These are phyloP conservation scores for Pyrus betulifolia DNA, from an alignment of 306 rosid genomes.

Conservation along the genomic window DNA sequence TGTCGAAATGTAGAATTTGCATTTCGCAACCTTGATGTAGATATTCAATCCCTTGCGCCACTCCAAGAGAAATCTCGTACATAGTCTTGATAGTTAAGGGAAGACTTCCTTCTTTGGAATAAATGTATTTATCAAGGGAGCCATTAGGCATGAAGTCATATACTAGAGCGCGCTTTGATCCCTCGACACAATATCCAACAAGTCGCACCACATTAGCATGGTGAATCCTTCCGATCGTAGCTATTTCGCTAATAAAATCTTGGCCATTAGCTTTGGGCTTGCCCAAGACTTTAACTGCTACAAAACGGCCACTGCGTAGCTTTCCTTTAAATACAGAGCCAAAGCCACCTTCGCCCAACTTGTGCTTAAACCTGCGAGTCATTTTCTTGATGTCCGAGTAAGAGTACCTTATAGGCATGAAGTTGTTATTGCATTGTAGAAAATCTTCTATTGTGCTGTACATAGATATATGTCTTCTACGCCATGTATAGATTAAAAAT, in stretches of 20 bases:
- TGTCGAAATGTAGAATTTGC: constrained; percentile 10
- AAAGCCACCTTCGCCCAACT: too few relatives aligned
- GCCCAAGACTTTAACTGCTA: neutral
- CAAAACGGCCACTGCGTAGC: too few relatives aligned
- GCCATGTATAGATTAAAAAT: neutral
- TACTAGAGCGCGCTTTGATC: neutral
- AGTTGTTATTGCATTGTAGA: neutral
- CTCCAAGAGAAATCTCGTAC: neutral
- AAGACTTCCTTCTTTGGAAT: neutral
- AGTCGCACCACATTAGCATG: neutral
- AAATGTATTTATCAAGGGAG: neutral
- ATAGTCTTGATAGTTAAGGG: neutral
- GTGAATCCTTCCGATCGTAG: neutral
- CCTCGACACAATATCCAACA: neutral
- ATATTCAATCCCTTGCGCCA: constrained; percentile 1
- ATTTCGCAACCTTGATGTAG: constrained; percentile 1
- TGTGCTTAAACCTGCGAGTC: neutral
- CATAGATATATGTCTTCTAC: neutral
- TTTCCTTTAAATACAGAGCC: too few relatives aligned
- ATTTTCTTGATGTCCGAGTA: neutral
- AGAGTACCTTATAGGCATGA: neutral
- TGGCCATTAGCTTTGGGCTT: neutral
- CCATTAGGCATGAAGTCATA: neutral
- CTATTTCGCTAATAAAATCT: too few relatives aligned
- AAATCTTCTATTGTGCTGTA: neutral